These are phyloP conservation scores for Saturnispora dispora DNA, from an alignment of 805 yeast genomes.

Conservation along the genomic window DNA sequence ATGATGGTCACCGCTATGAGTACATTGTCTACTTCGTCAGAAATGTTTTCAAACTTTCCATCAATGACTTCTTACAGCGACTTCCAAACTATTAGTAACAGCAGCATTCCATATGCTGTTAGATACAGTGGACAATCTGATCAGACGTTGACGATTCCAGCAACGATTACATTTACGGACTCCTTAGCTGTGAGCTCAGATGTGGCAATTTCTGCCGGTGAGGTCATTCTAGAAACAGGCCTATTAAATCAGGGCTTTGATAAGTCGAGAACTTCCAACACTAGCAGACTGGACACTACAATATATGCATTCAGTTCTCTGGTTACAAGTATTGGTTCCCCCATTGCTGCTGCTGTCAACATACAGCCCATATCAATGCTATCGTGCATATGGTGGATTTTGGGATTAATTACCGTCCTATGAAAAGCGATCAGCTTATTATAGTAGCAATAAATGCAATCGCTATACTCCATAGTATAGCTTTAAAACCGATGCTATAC, in stretches of 20 bases:
- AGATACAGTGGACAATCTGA: constrained; percentile 17
- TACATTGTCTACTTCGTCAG: neutral
- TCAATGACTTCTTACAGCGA: neutral
- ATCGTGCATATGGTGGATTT: neutral
- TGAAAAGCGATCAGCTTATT: neutral
- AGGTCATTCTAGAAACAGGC: constrained; percentile 18
- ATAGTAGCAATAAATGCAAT: no score
- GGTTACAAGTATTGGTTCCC: constrained; percentile 3
- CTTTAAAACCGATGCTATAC: no score
- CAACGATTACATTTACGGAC: constrained; percentile 12
- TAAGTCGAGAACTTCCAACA: neutral
- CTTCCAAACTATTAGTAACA: constrained; percentile 20
- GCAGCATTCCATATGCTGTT: constrained; percentile 27
- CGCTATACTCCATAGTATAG: no score
- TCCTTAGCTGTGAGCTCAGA: constrained; percentile 11
- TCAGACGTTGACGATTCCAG: constrained; percentile 24
- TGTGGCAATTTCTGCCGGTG: constrained; percentile 25
- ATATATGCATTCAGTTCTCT: constrained; percentile 12
- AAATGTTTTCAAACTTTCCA: neutral
- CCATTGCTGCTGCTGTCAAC: neutral
- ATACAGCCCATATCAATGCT: neutral
- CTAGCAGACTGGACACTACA: constrained; percentile 2
- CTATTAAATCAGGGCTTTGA: neutral
- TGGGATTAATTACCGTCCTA: neutral
- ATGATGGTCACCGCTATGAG: neutral